Base-by-base conservation (phyloP, 2,329 filamentous ascomycete species). In the Neofusicoccum ribis region DNA sequence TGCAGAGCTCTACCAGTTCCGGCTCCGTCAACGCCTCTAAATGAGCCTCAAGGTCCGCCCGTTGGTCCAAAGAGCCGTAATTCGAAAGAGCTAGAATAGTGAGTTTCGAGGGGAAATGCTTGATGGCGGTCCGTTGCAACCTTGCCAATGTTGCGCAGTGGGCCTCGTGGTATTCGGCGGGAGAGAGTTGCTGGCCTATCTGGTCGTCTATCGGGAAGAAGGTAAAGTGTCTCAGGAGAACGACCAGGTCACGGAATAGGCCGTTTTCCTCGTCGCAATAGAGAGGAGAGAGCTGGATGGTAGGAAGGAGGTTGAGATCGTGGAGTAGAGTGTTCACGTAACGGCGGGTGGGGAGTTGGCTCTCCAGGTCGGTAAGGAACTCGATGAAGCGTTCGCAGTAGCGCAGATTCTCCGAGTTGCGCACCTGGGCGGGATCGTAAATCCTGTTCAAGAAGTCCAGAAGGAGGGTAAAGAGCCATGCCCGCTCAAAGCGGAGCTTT, bases 301-400 rank as follows among this genome's bases (percentile, higher is more conserved):
- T 86, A 0, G 94, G 83, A 34, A 97, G 79, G 23, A 96, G 78
- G 74, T 98, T 93, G 51, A 98, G 81, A 74, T 99, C 94, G 71
- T 91, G 89, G 14, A 98, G 78, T 47, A 99, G 81, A 1, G 91
- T 89, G 76, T 97, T 97, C 74, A 96, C 91, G 75, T 98, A 98
- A 77, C 95, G 88, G 70, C 95, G 85, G 3, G 96, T 99, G 0
- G 95, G 95, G 54, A 98, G 82, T 76, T 99, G 95, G 72, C 94
- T 97, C 76, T 96, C 88, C 20, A 99, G 81, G 74, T 99, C 95
- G 8, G 91, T 89, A 54, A 99, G 82, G 60, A 99, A 89, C 77
- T 99, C 95, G 60, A 95, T 79, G 68, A 98, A 94, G n/a, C 93
- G 87, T 77, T 98, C 94, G 75, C 92, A 96, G 77, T 97, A 99